phyloP scores from a whole-genome alignment of 139 green algal genomes.

The Chlorella ohadii region DNA sequence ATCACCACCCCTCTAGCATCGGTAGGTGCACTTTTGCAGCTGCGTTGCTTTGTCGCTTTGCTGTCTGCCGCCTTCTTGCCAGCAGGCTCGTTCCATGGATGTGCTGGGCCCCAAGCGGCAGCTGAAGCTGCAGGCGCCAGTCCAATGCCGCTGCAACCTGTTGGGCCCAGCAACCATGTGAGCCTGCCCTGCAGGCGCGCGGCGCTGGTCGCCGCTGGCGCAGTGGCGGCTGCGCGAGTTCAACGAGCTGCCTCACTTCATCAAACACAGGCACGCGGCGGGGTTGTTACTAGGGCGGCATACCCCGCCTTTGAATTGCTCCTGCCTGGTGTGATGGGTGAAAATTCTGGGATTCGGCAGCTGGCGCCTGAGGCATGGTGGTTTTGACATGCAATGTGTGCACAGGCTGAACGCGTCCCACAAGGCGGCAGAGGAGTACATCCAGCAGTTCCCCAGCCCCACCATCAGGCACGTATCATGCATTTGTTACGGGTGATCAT shows the following conservation, averaged over 20 bases:
- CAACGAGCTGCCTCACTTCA: conserved; percentile 95
- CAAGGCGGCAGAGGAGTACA: conserved; percentile 82
- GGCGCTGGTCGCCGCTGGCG: conserved; percentile 82
- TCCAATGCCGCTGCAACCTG: too few species aligned
- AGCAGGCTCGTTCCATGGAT: too few species aligned
- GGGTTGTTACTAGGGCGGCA: too few species aligned
- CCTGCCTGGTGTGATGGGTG: too few species aligned
- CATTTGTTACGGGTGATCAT: not conserved
- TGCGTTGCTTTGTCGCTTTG: not conserved
- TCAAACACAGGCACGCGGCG: conserved; percentile 71
- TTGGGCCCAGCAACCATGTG: too few species aligned
- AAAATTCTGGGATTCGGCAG: too few species aligned
- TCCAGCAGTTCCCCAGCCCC: conserved; percentile 92
- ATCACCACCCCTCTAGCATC: conserved; percentile 78
- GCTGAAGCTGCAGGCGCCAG: too few species aligned
- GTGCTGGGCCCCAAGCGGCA: too few species aligned
- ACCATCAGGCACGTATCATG: conserved; percentile 39
- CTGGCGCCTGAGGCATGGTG: too few species aligned
- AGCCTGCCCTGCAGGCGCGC: conserved; percentile 48
- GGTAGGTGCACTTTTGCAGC: not conserved
- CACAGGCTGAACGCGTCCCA: conserved; percentile 81
- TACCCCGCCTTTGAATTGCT: too few species aligned
- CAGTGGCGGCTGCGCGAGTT: conserved; percentile 91
- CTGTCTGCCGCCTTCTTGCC: not conserved
- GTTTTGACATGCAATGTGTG: too few species aligned